Evolutionary conservation across 495 filamentous ascomycete species (phyloP).

Genomic region (Trichoderma virens): DNA sequence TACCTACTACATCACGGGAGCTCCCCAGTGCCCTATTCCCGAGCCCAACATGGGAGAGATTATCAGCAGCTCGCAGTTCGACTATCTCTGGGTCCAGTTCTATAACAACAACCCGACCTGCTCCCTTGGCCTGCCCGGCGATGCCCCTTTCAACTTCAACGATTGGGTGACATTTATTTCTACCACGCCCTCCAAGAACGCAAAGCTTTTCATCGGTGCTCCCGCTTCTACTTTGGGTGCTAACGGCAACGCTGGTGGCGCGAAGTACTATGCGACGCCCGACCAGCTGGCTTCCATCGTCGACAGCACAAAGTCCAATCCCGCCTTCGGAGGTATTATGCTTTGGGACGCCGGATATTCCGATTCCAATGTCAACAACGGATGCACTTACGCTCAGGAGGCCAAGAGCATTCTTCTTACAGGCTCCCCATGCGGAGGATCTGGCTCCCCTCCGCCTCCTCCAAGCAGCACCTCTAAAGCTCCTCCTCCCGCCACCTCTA

Average conservation of each 20-base stretch:
- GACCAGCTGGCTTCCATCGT: conserved; percentile 29
- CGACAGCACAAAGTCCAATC: conserved; percentile 22
- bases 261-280: conserved; percentile 37
- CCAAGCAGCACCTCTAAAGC: neutral
- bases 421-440: conserved; percentile 17
- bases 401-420: conserved; percentile 23
- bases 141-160: conserved; percentile 48
- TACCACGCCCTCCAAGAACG: conserved; percentile 41
- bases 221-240: conserved; percentile 38
- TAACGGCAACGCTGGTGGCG: conserved; percentile 19
- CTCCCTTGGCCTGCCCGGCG: conserved; percentile 15
- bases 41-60: conserved; percentile 40
- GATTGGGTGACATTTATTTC: conserved; percentile 51
- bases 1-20: conserved; percentile 43
- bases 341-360: conserved; percentile 46
- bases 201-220: conserved; percentile 50
- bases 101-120: conserved; percentile 50
- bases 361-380: conserved; percentile 33
- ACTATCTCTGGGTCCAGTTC: conserved; percentile 57
- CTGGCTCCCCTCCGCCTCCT: neutral
- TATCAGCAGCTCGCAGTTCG: conserved; percentile 43
- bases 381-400: conserved; percentile 36
- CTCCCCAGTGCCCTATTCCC: conserved; percentile 52
- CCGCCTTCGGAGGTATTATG: conserved; percentile 46
- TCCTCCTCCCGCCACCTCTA: neutral